Base-by-base conservation (phyloP, 257 asterid genomes). In the Capsicum pubescens region DNA sequence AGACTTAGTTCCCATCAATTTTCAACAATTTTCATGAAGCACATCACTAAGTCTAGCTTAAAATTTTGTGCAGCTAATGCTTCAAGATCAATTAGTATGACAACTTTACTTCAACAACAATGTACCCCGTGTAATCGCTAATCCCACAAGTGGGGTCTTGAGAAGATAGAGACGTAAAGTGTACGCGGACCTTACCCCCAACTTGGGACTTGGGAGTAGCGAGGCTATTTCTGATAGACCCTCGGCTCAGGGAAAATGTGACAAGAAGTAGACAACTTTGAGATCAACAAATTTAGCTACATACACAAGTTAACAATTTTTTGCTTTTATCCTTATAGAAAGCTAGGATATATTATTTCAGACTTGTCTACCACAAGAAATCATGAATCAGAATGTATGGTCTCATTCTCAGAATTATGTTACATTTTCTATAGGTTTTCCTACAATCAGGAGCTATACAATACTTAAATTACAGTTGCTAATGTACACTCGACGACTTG, bases 381-480 rank as follows among this genome's bases (percentile, higher is more conserved):
- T 3, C 61, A 74, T 69, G 78, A 69, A 74, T 76, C 63, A 76
- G 0, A 26, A 26, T 54, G 32, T 77, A 54, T 8, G 39, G 11
- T 76, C 63, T 52, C 81, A 52, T 36, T 76, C 44, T 46, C 21
- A 50, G 81, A 21, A 76, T 76, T 54, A 77, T 54, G 50, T 77
- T 14, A 54, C 64, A 77, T 48, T 72, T 66, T 72, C 80, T 74
- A 48, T 6, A 50, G 46, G 61, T 21, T 21, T 74, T 77, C 64
- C 64, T 77, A 77, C 46, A 9, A 77, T 54, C 26, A 54, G 61
- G 21, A 54, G 50, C 64, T 77, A 32, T 77, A 77, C 64, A 26
- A 77, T 54, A 77, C 64, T 77, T 77, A 26, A 5, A 54, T 16
- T 54, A 77, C 64, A 54, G 32, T 54, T 77, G 15, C 9, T 54